Evolutionary conservation across 2,329 filamentous ascomycete species (phyloP), one percentile per base, ranked within the genome.

Genomic region (Trichothecium sympodiale): DNA sequence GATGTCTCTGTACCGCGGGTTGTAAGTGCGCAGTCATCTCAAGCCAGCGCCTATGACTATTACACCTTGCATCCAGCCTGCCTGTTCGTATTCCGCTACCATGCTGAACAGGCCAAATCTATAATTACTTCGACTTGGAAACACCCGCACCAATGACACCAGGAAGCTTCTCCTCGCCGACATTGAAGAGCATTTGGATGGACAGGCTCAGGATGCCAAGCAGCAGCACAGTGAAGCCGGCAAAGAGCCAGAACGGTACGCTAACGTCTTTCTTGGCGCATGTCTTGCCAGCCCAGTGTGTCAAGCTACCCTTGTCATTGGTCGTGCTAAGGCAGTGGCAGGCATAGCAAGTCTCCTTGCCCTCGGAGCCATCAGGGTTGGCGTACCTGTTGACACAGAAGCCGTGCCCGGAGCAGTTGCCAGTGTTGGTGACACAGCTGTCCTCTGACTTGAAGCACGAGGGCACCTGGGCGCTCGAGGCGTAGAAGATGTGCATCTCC

Each of bases 141-240:
- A 98, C 89, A 43, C 91, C 91, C 33, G 91, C 91, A n/a, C 87
- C 86, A 57, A 98, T 88, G 8, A 98, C 89, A 48, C 87, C 87
- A 0, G 91, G 91, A 44, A 96, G 67, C 60, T 87, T 82, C 64
- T 94, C 79, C 55, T 83, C 75, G 25, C 89, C 91, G 50, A 96
- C 83, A 43, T 67, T 79, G 59, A 81, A 91, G 36, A 98, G 59
- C 68, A 94, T 65, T 5, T 80, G 77, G 47, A 96, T 79, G 9
- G 76, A 77, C 54, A 82, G 79, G 27, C 67, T 69, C 18, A 93
- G 61, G 27, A 83, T 60, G 32, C 74, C 71, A 2, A 91, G 61
- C 42, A 93, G 65, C 27, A 77, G 60, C 33, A 95, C 62, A 4
- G 74, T 80, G 47, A 91, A 82, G 7, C 80, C 77, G 10, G 75